Evolutionary conservation across 1,139 yeast genomes (phyloP).

Genomic region (Blastobotrys raffinosifermentans): DNA sequence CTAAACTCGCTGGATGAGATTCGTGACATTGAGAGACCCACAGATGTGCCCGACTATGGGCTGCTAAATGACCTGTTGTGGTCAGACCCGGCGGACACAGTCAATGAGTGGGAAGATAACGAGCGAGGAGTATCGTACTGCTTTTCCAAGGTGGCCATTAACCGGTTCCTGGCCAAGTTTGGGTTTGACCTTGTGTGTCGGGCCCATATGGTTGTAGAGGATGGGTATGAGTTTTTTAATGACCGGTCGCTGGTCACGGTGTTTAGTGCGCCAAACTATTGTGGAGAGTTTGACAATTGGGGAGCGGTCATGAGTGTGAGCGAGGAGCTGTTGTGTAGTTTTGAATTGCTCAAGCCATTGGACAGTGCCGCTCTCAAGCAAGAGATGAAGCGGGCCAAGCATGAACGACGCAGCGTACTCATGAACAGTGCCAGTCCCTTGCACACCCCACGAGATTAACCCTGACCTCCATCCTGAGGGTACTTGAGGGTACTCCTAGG

Average conservation of each 20-base stretch:
- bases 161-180: slow-evolving; percentile 79
- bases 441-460: slow-evolving; percentile 1
- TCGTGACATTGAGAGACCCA: slow-evolving; percentile 84
- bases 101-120: slow-evolving; percentile 96
- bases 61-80: slow-evolving; percentile 84
- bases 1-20: slow-evolving; percentile 88
- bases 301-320: slow-evolving; percentile 98
- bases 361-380: slow-evolving; percentile 91
- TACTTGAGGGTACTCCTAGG: too few relatives aligned
- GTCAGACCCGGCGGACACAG: slow-evolving; percentile 96
- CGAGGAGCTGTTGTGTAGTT: slow-evolving; percentile 85
- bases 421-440: slow-evolving; percentile 5
- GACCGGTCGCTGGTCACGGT: slow-evolving; percentile 92
- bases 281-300: slow-evolving; percentile 99
- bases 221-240: slow-evolving; percentile 95
- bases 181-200: slow-evolving; percentile 93
- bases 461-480: too few relatives aligned
- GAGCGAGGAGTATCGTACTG: slow-evolving; percentile 98
- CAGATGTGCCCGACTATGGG: slow-evolving; percentile 97
- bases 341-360: slow-evolving; percentile 87
- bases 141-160: slow-evolving; percentile 86
- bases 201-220: slow-evolving; percentile 99
- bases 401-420: slow-evolving; percentile 28
- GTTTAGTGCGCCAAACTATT: slow-evolving; percentile 93
- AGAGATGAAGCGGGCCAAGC: slow-evolving; percentile 43